Evolutionary conservation across 2,329 filamentous ascomycete species (phyloP), one percentile per base, ranked within the genome.

Genomic region (Pseudocercospora ulei): DNA sequence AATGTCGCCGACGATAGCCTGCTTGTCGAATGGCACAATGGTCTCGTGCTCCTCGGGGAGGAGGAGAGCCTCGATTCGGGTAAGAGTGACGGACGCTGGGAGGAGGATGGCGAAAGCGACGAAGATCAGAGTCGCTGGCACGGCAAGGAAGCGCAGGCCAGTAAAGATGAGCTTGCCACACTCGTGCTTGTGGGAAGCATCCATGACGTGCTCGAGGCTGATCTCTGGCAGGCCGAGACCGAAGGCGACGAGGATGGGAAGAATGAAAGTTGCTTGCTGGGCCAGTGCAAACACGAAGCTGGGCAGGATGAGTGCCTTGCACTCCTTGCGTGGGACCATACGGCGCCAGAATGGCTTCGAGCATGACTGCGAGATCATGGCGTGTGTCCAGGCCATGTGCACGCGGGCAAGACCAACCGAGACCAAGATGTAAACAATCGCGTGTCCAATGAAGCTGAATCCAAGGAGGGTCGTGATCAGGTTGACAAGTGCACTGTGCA

Each of bases 1-100:
- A 43, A 75, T 73, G n/a, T 82, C 78, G 22, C 52, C 55, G 48
- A 80, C 75, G 17, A 88, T 75, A 57, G 78, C 80, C 18, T 79
- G 80, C 49, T 86, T 82, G 68, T 96, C 88, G 55, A 96, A 94
- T 19, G 84, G 80, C 22, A 96, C 78, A 48, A 95, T 82, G 16
- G 83, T 77, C 64, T 92, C 80, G 50, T 86, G 73, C 11, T 83
- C 78, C 43, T 84, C 79, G 0, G 85, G 75, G 2, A 96, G 75
- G 52, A 94, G 76, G 33, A 83, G 88, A 4, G 87, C 86, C 59
- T 93, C 85, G 22, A 94, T 78, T 47, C 88, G 84, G 49, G 81
- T 71, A 43, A 93, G 75, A 13, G 83, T 74, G 19, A 88, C 81
- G 43, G 75, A 72, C 24, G 83, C 75, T 11, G 88, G 87, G 40